These are phyloP conservation scores for Colletotrichum truncatum DNA, from an alignment of 2,329 filamentous ascomycete genomes.

Conservation along the genomic window DNA sequence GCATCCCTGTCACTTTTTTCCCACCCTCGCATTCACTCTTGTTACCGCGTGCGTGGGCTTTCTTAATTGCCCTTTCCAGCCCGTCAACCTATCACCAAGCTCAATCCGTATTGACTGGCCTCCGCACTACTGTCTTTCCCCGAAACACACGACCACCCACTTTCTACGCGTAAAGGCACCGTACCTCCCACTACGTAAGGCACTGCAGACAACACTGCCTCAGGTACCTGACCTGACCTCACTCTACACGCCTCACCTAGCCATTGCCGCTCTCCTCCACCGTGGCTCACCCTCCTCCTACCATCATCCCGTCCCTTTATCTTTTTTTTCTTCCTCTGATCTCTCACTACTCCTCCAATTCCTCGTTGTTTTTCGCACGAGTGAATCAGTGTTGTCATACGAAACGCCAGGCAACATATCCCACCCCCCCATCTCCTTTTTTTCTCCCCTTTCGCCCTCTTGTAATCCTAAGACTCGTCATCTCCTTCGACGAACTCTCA, in stretches of 20 bases:
- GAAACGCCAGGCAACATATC: slow-evolving; percentile 25
- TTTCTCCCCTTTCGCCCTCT: slow-evolving; percentile 7
- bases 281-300: slow-evolving; percentile 25
- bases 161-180: background rate
- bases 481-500: slow-evolving; percentile 28
- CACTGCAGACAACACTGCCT: background rate
- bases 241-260: slow-evolving; percentile 22
- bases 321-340: slow-evolving; percentile 3
- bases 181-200: background rate
- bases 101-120: background rate
- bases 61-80: background rate
- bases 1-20: slow-evolving; percentile 1
- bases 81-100: slow-evolving; percentile 12
- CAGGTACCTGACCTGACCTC: slow-evolving; percentile 4
- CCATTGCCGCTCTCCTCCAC: slow-evolving; percentile 28
- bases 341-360: slow-evolving; percentile 15
- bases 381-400: slow-evolving; percentile 26
- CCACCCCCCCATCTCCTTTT: slow-evolving; percentile 17
- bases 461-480: slow-evolving; percentile 31
- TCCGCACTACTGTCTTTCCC: slow-evolving; percentile 24
- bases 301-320: slow-evolving; percentile 17
- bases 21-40: slow-evolving; percentile 1
- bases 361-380: slow-evolving; percentile 25
- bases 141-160: slow-evolving; percentile 20
- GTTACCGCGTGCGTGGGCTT: slow-evolving; percentile 13